phyloP scores from a whole-genome alignment of 169 alveolate genomes.

The Plasmodium sp. region DNA sequence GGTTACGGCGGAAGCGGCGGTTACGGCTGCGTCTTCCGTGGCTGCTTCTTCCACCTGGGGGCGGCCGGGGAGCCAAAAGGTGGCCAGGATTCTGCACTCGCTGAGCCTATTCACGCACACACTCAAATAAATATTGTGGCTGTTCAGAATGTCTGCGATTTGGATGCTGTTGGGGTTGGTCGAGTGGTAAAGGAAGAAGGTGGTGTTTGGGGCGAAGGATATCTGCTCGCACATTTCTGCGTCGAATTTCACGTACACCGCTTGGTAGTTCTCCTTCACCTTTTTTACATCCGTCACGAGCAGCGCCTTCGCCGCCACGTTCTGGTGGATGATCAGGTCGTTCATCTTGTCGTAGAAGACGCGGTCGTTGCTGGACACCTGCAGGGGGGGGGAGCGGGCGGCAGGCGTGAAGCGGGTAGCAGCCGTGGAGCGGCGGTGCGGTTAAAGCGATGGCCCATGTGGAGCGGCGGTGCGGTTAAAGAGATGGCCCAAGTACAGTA shows the following conservation, averaged over 20 bases:
- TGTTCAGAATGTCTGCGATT: constrained; percentile 49
- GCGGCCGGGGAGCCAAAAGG: constrained; percentile 17
- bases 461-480: background rate
- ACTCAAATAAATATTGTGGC: constrained; percentile 53
- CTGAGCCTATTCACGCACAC: constrained; percentile 38
- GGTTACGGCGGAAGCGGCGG: background rate
- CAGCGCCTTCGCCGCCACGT: constrained; percentile 38
- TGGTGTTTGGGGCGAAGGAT: constrained; percentile 13
- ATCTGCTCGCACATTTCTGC: constrained; percentile 48
- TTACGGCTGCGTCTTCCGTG: background rate
- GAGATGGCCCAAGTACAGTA: background rate
- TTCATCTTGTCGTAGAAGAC: constrained; percentile 61
- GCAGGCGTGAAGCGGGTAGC: background rate
- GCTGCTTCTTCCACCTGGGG: background rate
- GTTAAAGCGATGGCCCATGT: background rate
- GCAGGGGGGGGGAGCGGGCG: background rate
- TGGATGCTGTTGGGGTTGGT: constrained; percentile 42
- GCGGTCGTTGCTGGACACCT: constrained; percentile 58
- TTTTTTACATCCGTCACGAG: constrained; percentile 60
- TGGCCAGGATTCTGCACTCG: constrained; percentile 40
- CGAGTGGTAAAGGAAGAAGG: constrained; percentile 38
- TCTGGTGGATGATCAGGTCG: constrained; percentile 65
- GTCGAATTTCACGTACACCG: constrained; percentile 60
- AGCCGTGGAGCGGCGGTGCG: background rate
- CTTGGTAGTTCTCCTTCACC: constrained; percentile 27